These are phyloP conservation scores for Trichosphaerium sp. DNA, from an alignment of 78 protist genomes.

Conservation along the genomic window DNA sequence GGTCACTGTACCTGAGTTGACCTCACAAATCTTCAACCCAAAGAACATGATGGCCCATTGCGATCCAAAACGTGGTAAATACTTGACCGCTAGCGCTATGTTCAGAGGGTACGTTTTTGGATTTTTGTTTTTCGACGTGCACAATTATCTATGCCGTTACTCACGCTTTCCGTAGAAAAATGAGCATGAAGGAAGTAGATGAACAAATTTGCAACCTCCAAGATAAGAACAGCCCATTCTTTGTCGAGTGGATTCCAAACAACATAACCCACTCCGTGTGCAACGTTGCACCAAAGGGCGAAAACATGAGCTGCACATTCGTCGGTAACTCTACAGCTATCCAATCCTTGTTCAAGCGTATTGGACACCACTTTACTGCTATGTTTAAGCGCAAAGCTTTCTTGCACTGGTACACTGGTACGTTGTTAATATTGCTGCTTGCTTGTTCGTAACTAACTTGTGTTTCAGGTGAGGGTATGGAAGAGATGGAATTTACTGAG, in stretches of 20 bases:
- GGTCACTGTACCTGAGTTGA: constrained; percentile 93
- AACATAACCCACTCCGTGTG: constrained; percentile 94
- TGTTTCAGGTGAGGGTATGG: constrained; percentile 99
- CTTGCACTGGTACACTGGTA: constrained; percentile 98
- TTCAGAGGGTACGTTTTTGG: no score
- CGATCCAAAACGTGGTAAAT: constrained; percentile 96
- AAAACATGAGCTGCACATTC: constrained; percentile 93
- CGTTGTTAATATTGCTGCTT: no score
- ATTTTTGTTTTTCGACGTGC: no score
- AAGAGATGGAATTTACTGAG: constrained; percentile 98
- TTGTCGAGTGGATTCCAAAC: constrained; percentile 99
- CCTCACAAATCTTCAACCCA: constrained; percentile 97
- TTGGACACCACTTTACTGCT: constrained; percentile 89
- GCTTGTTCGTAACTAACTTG: no score
- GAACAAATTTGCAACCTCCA: constrained; percentile 91
- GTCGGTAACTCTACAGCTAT: constrained; percentile 95
- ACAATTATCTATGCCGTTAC: no score
- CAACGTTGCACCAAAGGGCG: constrained; percentile 94
- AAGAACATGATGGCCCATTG: constrained; percentile 98
- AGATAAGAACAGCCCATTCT: constrained; percentile 84
- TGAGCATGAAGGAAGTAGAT: constrained; percentile 94
- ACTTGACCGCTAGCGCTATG: constrained; percentile 92
- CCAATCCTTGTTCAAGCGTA: constrained; percentile 96
- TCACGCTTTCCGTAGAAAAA: constrained; percentile 92
- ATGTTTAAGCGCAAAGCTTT: constrained; percentile 98